phyloP scores from a whole-genome alignment of 2,329 filamentous ascomycete species.

The Penicillium sp. region DNA sequence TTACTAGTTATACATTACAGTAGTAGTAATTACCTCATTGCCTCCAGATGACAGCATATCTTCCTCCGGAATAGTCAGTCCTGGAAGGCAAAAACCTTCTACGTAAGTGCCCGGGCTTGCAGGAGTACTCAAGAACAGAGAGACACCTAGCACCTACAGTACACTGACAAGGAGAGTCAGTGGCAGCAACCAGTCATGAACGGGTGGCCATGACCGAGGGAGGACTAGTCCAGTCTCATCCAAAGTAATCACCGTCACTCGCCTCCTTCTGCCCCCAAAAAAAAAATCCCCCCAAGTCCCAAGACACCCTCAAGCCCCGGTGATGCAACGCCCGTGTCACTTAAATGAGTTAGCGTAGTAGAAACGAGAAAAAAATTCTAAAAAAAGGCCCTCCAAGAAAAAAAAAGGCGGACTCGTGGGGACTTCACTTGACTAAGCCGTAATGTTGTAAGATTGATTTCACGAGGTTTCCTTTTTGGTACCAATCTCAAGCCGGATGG shows the following conservation, averaged over 20 bases:
- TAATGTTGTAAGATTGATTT: background rate
- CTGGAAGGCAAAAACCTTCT: background rate
- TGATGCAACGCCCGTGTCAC: constrained; percentile 30
- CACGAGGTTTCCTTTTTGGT: background rate
- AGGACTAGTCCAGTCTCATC: constrained; percentile 1
- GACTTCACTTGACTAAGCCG: constrained; percentile 20
- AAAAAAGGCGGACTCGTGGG: constrained; percentile 19
- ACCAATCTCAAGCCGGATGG: background rate
- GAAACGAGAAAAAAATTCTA: constrained; percentile 16
- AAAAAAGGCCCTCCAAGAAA: constrained; percentile 17
- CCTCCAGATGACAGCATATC: background rate
- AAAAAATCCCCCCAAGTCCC: background rate
- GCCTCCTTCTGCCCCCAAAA: background rate
- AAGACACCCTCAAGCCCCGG: background rate
- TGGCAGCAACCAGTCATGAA: background rate
- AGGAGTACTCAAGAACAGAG: background rate
- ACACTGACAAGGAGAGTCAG: too few species aligned
- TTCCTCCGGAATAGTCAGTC: background rate
- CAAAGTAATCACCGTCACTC: background rate
- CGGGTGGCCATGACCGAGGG: constrained; percentile 1
- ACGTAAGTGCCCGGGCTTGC: background rate
- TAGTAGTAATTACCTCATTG: background rate
- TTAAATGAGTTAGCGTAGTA: constrained; percentile 8
- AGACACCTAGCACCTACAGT: background rate
- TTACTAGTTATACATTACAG: too few species aligned